Conservation (phyloP, 1,284 basidiomycete species). For the Marasmius sp. region DNA sequence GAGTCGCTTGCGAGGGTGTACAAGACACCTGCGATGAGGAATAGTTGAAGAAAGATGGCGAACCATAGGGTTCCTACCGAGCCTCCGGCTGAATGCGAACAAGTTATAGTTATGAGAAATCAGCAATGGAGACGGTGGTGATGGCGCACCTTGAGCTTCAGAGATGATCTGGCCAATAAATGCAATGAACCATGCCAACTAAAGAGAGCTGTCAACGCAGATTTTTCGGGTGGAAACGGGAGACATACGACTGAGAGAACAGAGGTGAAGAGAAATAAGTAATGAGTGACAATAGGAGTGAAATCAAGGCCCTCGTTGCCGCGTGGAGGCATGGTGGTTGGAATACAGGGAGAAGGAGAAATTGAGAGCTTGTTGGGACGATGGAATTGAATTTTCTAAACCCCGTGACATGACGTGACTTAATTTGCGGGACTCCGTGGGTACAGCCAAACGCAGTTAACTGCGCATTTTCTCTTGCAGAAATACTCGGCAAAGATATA, state of each 20-base stretch:
- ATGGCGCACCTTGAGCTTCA: constrained; percentile 58
- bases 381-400: not conserved
- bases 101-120: constrained; percentile 24
- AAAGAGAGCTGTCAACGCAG: constrained; percentile 14
- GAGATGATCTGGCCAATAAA: constrained; percentile 82
- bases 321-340: constrained; percentile 48
- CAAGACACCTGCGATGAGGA: constrained; percentile 78
- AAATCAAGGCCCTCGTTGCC: constrained; percentile 69
- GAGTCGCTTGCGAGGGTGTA: constrained; percentile 85
- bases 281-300: constrained; percentile 85
- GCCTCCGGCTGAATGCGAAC: constrained; percentile 34
- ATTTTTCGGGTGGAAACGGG: not conserved
- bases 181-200: constrained; percentile 91
- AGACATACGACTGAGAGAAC: constrained; percentile 72
- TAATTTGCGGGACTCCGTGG: not conserved
- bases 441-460: too few species aligned
- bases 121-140: constrained; percentile 4
- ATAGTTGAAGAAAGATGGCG: constrained; percentile 84
- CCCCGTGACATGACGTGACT: not conserved
- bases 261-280: constrained; percentile 86
- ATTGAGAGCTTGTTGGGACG: constrained; percentile 9
- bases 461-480: too few species aligned
- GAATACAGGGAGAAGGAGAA: not conserved
- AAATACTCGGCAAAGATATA: too few species aligned
- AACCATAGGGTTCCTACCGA: constrained; percentile 85